phyloP scores from a whole-genome alignment of 2,329 filamentous ascomycete genomes.

The Sporothrix sp. region DNA sequence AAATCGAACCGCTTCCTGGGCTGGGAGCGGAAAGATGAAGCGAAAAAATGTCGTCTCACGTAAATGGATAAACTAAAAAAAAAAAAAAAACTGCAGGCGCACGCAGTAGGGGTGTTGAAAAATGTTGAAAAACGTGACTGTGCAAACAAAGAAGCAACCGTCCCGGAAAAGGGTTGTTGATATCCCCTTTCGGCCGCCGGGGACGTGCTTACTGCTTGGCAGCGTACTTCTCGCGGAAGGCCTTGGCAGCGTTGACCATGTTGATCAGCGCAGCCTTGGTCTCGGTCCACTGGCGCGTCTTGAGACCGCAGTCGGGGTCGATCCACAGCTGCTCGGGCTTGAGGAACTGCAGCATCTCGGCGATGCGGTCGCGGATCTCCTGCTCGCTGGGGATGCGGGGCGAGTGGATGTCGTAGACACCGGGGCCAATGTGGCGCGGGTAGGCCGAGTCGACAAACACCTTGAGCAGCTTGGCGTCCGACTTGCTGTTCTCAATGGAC shows the following conservation, averaged over 20 bases:
- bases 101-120: slow-evolving; percentile 1
- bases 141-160: neutral
- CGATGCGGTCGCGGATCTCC: slow-evolving; percentile 96
- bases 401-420: slow-evolving; percentile 99
- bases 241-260: slow-evolving; percentile 98
- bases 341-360: slow-evolving; percentile 96
- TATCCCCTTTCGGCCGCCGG: neutral
- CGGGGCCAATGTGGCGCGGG: slow-evolving; percentile 95
- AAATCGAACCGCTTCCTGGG: slow-evolving; percentile 13
- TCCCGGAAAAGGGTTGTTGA: neutral
- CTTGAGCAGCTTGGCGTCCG: slow-evolving; percentile 95
- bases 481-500: slow-evolving; percentile 99
- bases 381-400: slow-evolving; percentile 93
- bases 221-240: slow-evolving; percentile 85
- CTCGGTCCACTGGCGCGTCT: slow-evolving; percentile 98
- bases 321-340: slow-evolving; percentile 99
- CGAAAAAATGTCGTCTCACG: slow-evolving; percentile 16
- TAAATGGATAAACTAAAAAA: slow-evolving; percentile 10
- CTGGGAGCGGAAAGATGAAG: slow-evolving; percentile 12
- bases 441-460: slow-evolving; percentile 97
- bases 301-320: slow-evolving; percentile 98
- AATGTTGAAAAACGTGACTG: no score
- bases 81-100: neutral
- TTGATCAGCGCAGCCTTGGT: slow-evolving; percentile 92
- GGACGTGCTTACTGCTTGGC: slow-evolving; percentile 42